A percentile compares a stretch with the other conserved stretches of the same genome.
phyloP scores from a whole-genome alignment of 257 asterid species.

The Nicotiana otophora region DNA sequence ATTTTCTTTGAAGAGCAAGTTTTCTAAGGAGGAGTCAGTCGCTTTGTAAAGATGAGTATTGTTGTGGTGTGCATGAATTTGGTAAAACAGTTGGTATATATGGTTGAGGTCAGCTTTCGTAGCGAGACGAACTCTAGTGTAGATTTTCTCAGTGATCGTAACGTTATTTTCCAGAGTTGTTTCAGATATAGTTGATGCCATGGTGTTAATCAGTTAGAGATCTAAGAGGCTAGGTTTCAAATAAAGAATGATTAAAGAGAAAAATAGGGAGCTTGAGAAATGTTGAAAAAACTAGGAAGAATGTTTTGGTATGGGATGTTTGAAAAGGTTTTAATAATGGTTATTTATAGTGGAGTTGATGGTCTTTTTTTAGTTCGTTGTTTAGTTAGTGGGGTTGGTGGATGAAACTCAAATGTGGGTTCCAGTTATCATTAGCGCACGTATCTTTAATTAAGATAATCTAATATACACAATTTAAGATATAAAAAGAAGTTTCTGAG shows the following conservation, averaged over 20 bases:
- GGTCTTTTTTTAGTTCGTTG: not conserved
- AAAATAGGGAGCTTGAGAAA: not conserved
- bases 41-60: constrained; percentile 3
- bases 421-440: not conserved
- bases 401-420: not conserved
- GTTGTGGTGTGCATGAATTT: not conserved
- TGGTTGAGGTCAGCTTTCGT: not conserved
- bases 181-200: not conserved
- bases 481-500: not conserved
- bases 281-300: not conserved
- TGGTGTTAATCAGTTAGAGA: not conserved
- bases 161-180: not conserved
- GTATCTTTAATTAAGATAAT: too few species aligned
- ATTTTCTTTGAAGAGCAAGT: not conserved
- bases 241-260: not conserved
- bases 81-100: constrained; percentile 1
- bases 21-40: not conserved
- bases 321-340: not conserved
- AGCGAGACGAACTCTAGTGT: not conserved
- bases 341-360: not conserved
- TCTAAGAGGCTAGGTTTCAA: not conserved
- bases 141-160: not conserved
- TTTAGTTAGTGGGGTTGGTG: not conserved
- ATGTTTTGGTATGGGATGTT: not conserved
- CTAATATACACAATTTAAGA: not conserved